A percentile compares a stretch with the other conserved stretches of the same genome.
These are phyloP conservation scores for Pugionium dolabratum DNA, from an alignment of 345 rosid species.

Conservation along the genomic window DNA sequence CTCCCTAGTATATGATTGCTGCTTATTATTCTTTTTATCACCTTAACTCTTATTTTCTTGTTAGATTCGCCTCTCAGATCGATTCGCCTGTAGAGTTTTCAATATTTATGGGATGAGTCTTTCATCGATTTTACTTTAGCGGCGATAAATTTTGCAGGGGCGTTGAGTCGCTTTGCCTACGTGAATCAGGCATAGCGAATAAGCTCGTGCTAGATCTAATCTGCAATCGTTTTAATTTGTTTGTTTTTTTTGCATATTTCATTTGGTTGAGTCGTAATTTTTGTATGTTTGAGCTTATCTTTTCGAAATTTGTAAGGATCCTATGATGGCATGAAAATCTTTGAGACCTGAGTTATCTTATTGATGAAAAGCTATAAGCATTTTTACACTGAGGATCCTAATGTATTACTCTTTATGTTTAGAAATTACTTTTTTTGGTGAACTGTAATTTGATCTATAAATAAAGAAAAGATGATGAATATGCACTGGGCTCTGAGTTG, in stretches of 20 bases:
- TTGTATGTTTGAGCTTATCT: not conserved
- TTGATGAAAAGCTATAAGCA: constrained; percentile 42
- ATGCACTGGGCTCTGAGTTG: constrained; percentile 47
- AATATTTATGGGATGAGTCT: constrained; percentile 5
- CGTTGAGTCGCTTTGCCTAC: constrained; percentile 40
- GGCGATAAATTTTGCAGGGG: constrained; percentile 38
- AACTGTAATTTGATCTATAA: not conserved
- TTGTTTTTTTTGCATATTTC: not conserved
- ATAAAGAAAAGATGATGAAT: constrained; percentile 33
- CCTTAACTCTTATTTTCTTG: too few species aligned
- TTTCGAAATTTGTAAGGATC: constrained; percentile 12
- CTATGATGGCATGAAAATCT: constrained; percentile 43
- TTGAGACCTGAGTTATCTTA: constrained; percentile 40
- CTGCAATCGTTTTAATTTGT: not conserved
- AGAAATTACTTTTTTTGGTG: not conserved
- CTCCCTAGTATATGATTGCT: not conserved
- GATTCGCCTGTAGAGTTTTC: constrained; percentile 21
- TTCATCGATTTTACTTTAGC: not conserved
- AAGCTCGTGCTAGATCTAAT: constrained; percentile 33
- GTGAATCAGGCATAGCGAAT: constrained; percentile 39
- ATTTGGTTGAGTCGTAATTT: not conserved
- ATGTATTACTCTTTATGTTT: not conserved
- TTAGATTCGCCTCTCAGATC: constrained; percentile 25
- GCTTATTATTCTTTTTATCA: not conserved
- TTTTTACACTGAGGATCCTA: constrained; percentile 32